Conservation (phyloP, 108 stramenopile genomes). For the Nitzschia inconspicua region DNA sequence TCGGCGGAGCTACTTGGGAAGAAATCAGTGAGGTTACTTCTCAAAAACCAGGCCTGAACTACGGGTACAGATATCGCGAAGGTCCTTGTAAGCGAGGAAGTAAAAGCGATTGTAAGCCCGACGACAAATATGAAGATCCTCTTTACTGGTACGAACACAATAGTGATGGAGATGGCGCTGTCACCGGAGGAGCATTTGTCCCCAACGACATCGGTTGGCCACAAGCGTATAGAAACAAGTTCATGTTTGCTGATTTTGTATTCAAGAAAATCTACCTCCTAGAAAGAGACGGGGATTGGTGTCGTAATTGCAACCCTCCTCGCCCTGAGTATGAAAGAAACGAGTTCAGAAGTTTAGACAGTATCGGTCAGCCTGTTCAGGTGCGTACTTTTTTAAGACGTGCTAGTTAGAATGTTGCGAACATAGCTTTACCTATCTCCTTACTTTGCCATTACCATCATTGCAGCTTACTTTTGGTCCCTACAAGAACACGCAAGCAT, state of each 20-base stretch:
- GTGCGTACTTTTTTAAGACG: not conserved
- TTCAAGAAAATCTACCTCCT: conserved; percentile 17
- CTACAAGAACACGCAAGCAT: conserved; percentile 21
- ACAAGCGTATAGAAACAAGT: conserved; percentile 8
- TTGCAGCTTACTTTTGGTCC: conserved; percentile 31
- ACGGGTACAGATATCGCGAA: conserved; percentile 23
- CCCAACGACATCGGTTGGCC: conserved; percentile 34
- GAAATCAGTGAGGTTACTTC: conserved; percentile 22
- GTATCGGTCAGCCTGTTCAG: conserved; percentile 6
- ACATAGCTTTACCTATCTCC: not conserved
- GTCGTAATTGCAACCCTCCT: conserved; percentile 17
- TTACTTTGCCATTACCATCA: not conserved
- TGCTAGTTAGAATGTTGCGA: not conserved
- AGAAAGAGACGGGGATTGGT: conserved; percentile 2
- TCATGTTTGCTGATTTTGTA: conserved; percentile 27
- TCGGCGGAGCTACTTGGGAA: conserved; percentile 33
- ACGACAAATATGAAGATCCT: conserved; percentile 12
- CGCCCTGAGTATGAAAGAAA: not conserved
- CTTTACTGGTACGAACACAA: conserved; percentile 24
- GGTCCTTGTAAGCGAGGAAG: conserved; percentile 20
- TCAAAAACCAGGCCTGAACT: conserved; percentile 11
- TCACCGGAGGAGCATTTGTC: conserved; percentile 20
- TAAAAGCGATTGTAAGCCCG: conserved; percentile 9
- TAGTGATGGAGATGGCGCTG: conserved; percentile 17
- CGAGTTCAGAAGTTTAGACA: not conserved